Conservation (phyloP, 805 yeast genomes). For the Teunomyces funiuensis region DNA sequence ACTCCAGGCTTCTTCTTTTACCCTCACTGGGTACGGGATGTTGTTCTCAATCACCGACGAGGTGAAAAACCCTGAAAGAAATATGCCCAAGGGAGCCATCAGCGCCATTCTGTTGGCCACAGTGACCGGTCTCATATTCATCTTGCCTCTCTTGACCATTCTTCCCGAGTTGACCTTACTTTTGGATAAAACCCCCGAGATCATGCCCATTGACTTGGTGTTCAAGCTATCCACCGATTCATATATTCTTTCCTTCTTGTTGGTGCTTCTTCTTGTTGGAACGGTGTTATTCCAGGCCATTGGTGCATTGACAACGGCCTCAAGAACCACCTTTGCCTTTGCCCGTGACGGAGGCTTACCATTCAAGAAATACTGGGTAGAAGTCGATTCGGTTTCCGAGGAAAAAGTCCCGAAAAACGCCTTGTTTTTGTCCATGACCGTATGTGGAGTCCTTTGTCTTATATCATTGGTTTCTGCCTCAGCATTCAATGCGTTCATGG, state of each 20-base stretch:
- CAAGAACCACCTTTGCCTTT: slow-evolving; percentile 78
- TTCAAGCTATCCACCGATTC: slow-evolving; percentile 72
- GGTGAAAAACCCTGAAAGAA: slow-evolving; percentile 70
- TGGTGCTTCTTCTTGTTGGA: slow-evolving; percentile 65
- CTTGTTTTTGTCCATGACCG: slow-evolving; percentile 59
- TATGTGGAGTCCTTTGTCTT: slow-evolving; percentile 59
- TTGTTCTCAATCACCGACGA: slow-evolving; percentile 81
- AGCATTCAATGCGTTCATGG: slow-evolving; percentile 82
- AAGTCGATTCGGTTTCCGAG: slow-evolving; percentile 56
- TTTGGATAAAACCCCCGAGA: slow-evolving; percentile 58
- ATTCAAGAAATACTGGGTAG: slow-evolving; percentile 59
- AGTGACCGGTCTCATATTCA: slow-evolving; percentile 67
- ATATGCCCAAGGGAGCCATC: slow-evolving; percentile 72
- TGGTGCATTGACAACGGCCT: slow-evolving; percentile 77
- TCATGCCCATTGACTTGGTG: slow-evolving; percentile 77
- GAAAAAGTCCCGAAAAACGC: slow-evolving; percentile 72
- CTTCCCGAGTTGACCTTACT: slow-evolving; percentile 62
- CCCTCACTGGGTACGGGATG: slow-evolving; percentile 82
- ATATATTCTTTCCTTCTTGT: slow-evolving; percentile 62
- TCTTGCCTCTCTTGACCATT: slow-evolving; percentile 69
- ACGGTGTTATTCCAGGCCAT: slow-evolving; percentile 75
- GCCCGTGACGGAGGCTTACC: slow-evolving; percentile 85
- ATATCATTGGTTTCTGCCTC: slow-evolving; percentile 68
- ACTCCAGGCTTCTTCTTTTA: slow-evolving; percentile 74
- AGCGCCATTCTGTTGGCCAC: slow-evolving; percentile 64